Percentiles rank a stretch among this genome's conserved stretches.
Evolutionary conservation across 495 filamentous ascomycete species (phyloP).

Genomic region (Cryomyces minteri): DNA sequence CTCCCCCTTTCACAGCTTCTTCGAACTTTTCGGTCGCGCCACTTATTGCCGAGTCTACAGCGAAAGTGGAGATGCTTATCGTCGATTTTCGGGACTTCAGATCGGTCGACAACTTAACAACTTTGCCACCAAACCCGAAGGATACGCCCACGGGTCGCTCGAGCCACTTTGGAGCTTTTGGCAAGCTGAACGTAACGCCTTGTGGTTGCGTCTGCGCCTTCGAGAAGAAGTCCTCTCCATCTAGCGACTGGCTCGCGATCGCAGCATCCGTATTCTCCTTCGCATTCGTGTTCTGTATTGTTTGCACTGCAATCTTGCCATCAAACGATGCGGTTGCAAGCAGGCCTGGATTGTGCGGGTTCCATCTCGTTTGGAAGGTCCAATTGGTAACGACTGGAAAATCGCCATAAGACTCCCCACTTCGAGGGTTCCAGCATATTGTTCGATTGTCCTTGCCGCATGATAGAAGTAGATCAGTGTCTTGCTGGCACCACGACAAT

Average conservation of each 20-base stretch:
- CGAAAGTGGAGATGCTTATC: constrained; percentile 68
- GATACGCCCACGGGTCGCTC: constrained; percentile 71
- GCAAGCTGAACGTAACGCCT: constrained; percentile 67
- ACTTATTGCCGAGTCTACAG: constrained; percentile 72
- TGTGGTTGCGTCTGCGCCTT: constrained; percentile 83
- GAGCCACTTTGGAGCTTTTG: constrained; percentile 79
- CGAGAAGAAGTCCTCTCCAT: constrained; percentile 93
- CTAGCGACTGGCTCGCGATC: constrained; percentile 45
- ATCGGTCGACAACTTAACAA: constrained; percentile 54
- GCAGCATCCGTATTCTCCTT: constrained; percentile 32
- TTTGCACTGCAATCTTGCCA: constrained; percentile 82
- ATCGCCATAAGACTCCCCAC: constrained; percentile 69
- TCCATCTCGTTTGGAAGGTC: constrained; percentile 92
- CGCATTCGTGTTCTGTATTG: constrained; percentile 67
- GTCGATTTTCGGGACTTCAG: constrained; percentile 46
- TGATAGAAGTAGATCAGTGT: constrained; percentile 77
- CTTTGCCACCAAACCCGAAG: constrained; percentile 91
- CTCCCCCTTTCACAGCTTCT: constrained; percentile 55
- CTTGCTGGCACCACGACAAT: constrained; percentile 88
- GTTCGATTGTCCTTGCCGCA: constrained; percentile 95
- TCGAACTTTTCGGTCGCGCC: constrained; percentile 77
- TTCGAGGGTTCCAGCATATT: constrained; percentile 90
- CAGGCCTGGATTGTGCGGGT: constrained; percentile 78
- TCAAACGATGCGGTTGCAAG: constrained; percentile 93
- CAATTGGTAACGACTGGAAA: constrained; percentile 96